A percentile compares a stretch with the other conserved stretches of the same genome.
These are phyloP conservation scores for Podospora tetraspora DNA, from an alignment of 495 filamentous ascomycete species.

Conservation along the genomic window DNA sequence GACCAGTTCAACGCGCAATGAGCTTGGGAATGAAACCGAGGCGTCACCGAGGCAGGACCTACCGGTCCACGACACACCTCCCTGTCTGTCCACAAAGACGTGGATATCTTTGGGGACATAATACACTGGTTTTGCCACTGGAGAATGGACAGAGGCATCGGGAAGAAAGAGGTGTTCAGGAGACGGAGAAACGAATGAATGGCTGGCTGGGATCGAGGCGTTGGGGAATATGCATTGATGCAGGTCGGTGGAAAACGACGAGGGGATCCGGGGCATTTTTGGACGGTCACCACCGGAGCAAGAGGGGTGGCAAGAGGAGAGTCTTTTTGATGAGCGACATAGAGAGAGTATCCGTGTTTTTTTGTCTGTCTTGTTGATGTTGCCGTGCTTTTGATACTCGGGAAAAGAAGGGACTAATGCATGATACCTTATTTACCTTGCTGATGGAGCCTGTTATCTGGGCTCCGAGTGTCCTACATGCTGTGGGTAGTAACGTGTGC, in stretches of 20 bases:
- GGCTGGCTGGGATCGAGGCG: background rate
- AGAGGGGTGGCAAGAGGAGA: background rate
- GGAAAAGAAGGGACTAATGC: background rate
- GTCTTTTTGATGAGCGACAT: background rate
- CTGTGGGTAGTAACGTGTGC: background rate
- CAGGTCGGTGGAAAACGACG: background rate
- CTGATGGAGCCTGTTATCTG: background rate
- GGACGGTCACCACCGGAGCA: background rate
- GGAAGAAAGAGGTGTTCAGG: background rate
- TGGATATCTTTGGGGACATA: background rate
- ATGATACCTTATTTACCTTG: background rate
- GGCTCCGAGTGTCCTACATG: background rate
- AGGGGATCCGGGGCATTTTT: background rate
- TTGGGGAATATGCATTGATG: background rate
- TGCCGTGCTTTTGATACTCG: background rate
- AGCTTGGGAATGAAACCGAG: slow-evolving; percentile 7
- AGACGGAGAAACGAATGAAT: background rate
- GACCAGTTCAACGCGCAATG: slow-evolving; percentile 38
- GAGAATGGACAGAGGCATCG: background rate
- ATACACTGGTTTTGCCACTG: background rate
- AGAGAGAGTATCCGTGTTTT: background rate
- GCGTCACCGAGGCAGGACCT: background rate
- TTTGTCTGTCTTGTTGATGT: background rate
- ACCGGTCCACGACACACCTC: background rate
- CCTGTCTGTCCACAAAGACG: background rate